Conservation (phyloP, 345 rosid genomes). For the Sonneratia caseolaris region DNA sequence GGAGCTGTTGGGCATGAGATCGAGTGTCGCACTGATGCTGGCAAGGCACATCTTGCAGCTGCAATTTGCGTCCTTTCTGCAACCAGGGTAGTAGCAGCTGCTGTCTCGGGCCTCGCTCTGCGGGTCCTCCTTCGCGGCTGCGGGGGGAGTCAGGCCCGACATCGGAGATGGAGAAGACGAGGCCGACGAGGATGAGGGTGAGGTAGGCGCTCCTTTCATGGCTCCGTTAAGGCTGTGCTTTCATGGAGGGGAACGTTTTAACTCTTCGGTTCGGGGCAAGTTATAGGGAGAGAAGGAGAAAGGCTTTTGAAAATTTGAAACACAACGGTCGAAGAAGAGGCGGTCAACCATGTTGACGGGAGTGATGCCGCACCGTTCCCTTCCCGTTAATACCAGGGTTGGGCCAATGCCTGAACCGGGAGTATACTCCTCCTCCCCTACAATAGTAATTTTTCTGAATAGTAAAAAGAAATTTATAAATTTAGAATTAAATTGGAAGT, state of each 20-base stretch:
- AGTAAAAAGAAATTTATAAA: too few species aligned
- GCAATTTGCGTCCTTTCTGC: conserved; percentile 83
- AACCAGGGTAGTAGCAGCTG: conserved; percentile 75
- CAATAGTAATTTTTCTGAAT: too few species aligned
- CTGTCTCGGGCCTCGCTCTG: conserved; percentile 32
- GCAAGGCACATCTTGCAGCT: conserved; percentile 69
- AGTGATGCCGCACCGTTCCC: neutral
- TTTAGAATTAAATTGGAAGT: too few species aligned
- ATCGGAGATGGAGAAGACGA: conserved; percentile 21
- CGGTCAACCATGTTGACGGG: conserved; percentile 1
- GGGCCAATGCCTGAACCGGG: neutral
- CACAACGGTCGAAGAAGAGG: conserved; percentile 31
- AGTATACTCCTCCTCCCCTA: neutral
- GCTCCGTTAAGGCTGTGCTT: conserved; percentile 1
- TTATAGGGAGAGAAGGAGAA: neutral
- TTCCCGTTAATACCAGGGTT: neutral
- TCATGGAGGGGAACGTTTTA: neutral
- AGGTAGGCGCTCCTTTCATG: conserved; percentile 27
- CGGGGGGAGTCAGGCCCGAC: conserved; percentile 2
- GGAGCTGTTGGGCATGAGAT: conserved; percentile 71
- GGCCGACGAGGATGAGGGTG: conserved; percentile 19
- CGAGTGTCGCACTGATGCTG: conserved; percentile 81
- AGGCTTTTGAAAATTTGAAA: conserved; percentile 38
- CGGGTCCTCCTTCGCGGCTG: conserved; percentile 22
- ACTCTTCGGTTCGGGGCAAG: neutral